Evolutionary conservation across 1,139 yeast species (phyloP).

Genomic region (Suhomyces anneliseae): DNA sequence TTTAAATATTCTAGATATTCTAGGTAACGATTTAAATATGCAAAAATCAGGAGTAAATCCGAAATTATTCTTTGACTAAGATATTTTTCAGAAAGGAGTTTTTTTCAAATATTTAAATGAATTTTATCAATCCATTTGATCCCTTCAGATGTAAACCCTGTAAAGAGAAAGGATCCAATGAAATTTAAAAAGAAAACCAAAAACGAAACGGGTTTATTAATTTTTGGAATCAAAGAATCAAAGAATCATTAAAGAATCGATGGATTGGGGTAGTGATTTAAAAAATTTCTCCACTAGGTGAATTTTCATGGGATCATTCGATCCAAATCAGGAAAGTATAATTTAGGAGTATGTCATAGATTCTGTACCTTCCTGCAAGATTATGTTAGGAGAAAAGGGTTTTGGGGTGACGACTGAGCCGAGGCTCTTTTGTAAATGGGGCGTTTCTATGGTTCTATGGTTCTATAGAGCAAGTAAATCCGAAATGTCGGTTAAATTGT

Average conservation of each 20-base stretch:
- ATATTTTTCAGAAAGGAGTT: no score
- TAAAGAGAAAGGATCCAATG: no score
- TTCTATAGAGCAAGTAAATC: background rate
- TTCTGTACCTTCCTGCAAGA: conserved; percentile 6
- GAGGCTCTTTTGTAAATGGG: background rate
- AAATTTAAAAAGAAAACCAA: no score
- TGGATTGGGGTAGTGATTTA: background rate
- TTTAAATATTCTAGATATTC: no score
- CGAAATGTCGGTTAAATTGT: background rate
- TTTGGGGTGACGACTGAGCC: background rate
- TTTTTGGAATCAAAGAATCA: no score
- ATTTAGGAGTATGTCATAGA: background rate
- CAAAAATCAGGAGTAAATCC: no score
- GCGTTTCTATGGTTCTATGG: background rate
- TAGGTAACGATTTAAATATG: no score
- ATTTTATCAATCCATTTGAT: no score
- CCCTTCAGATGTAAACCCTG: no score
- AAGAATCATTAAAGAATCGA: background rate
- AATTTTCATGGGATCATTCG: background rate
- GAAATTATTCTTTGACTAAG: no score
- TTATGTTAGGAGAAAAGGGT: conserved; percentile 2
- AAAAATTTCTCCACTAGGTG: background rate
- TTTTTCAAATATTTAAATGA: no score
- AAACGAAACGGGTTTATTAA: no score
- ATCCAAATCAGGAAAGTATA: background rate